Conservation (phyloP, 495 filamentous ascomycete genomes). For the Talaromyces proteolyticus region DNA sequence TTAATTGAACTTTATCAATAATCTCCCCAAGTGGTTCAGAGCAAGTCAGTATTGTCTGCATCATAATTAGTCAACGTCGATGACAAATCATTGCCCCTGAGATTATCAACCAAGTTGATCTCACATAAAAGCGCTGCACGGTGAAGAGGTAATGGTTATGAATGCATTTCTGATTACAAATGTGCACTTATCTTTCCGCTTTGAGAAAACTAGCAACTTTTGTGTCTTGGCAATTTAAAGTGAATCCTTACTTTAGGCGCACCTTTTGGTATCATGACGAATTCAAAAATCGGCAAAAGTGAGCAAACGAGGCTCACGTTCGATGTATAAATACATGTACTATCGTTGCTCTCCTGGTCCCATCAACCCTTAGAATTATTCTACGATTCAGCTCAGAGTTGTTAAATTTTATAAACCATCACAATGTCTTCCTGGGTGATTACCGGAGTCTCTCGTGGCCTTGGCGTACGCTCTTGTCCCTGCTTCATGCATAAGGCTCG, state of each 20-base stretch:
- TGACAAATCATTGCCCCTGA: too few species aligned
- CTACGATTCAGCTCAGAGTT: background rate
- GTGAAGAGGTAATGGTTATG: background rate
- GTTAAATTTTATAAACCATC: background rate
- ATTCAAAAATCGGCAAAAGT: background rate
- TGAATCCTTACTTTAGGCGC: background rate
- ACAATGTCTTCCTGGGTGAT: conserved; percentile 20
- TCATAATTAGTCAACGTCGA: too few species aligned
- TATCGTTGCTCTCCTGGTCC: background rate
- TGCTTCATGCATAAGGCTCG: conserved; percentile 1
- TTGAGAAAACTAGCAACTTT: conserved; percentile 3
- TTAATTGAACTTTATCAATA: too few species aligned
- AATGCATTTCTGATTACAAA: conserved; percentile 1
- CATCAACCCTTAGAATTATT: conserved; percentile 4
- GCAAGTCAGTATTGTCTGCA: too few species aligned
- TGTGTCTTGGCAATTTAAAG: conserved; percentile 1
- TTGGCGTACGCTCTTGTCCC: conserved; percentile 12
- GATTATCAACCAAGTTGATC: too few species aligned
- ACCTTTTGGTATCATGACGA: background rate
- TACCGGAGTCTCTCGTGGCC: conserved; percentile 16
- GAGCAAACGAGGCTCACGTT: background rate
- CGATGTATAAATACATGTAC: background rate
- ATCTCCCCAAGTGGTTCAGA: too few species aligned
- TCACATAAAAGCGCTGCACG: background rate
- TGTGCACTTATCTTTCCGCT: background rate